Base-by-base conservation (phyloP, 257 asterid species). In the Cinchona pubescens region DNA sequence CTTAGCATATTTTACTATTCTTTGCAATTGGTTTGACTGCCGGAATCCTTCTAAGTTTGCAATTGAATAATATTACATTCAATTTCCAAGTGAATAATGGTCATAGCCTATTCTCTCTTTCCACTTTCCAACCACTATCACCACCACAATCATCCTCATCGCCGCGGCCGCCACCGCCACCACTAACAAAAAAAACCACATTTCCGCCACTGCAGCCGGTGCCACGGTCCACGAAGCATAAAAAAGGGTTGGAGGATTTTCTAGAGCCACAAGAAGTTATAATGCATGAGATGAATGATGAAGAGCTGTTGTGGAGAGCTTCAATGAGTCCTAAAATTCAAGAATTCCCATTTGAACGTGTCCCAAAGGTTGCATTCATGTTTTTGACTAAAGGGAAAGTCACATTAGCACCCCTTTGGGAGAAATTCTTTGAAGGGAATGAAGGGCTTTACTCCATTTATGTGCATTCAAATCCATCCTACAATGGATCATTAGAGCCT, bases 261-360 rank as follows among this genome's bases (percentile, higher is more conserved):
- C 40, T 81, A 3, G 40, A 67, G 74, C 75, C 81, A 40, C 84
- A 84, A 12, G n/a, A n/a, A 34, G 37, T 84, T 29, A 43, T n/a
- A n/a, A n/a, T 79, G 85, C 96, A 89, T 60, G 87, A 74, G 23
- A 84, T 93, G 96, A 73, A 49, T 68, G 96, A 93, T 21, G 71
- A 83, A 16, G 89, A 91, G 73, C 85, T 93, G 46, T 16, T 88
- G 37, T 84, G 90, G 94, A 79, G 80, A 76, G 86, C 87, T 34
- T 86, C 89, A 59, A 83, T 86, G 89, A 9, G 56, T 37, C 87
- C 89, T 14, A 85, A 65, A 42, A 78, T 86, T 37, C 73, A 72
- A 51, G 85, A 83, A 30, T 77, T 71, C 60, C 87, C 87, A 34
- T 79, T 79, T 37, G 1, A 77, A 48, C 62, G 74, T 23, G 79